Base-by-base conservation (phyloP, 345 rosid genomes). In the Citrus inodora region DNA sequence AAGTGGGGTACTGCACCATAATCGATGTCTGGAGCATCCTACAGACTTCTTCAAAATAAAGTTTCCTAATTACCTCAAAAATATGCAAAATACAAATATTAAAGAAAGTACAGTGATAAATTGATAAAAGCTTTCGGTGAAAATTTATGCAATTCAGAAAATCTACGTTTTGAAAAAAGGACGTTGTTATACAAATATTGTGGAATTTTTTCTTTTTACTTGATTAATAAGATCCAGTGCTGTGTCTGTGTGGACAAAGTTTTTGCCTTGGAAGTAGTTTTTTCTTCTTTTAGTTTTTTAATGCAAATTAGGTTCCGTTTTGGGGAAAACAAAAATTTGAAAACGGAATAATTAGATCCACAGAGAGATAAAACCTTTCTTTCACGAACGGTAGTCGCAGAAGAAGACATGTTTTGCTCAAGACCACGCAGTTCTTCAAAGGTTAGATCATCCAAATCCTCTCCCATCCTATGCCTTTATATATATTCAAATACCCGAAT, bases 401-500 rank as follows among this genome's bases (percentile, higher is more conserved):
- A 60, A 67, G 81, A 40, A 56, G 70, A 75, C 87, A 88, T 83
- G 7, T 72, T 79, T 53, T 74, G 80, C 80, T 88, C 93, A 62
- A 90, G 91, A 75, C 63, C 33, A 24, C 81, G 81, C 78, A 87
- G 85, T 24, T 90, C 85, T 64, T 87, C 64, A 19, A 84, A 56
- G 76, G 70, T 76, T 48, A 88, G 37, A 65, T 84, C 86, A 13
- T 82, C 66, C 79, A 90, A 70, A 70, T 87, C 91, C 73, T 86
- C 90, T 46, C 93, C 93, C 74, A 81, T 78, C 53, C 89, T 88
- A 62, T 85, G 91, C 86, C 93, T 90, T 77, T 65, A 71, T 7
- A 27, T 8, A 46, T 11, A 46, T 25, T 60, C 27, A 55, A 30
- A 66, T 7, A 76, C 6, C 22, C 30, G 7, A 14, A 46, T 46